These are phyloP conservation scores for Aspergillus sparsus DNA, from an alignment of 495 filamentous ascomycete genomes.

Conservation along the genomic window DNA sequence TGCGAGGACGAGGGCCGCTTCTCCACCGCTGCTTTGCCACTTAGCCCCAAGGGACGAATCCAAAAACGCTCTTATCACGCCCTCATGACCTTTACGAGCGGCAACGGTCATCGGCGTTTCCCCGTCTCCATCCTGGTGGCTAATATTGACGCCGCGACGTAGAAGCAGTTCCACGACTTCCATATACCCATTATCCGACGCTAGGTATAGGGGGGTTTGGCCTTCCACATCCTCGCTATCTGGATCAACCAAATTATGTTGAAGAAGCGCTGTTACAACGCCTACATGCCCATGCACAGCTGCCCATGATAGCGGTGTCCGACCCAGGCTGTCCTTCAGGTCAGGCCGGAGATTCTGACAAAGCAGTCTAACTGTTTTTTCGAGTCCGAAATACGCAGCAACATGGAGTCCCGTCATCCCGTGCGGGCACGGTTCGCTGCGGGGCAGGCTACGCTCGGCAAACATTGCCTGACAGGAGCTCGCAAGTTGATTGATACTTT, in stretches of 20 bases:
- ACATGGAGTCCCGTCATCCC: slow-evolving; percentile 19
- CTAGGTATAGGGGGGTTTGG: slow-evolving; percentile 5
- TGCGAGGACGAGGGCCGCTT: slow-evolving; percentile 1
- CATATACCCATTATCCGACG: slow-evolving; percentile 1
- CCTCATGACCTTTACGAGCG: not conserved
- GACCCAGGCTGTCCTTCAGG: slow-evolving; percentile 12
- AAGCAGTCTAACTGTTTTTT: slow-evolving; percentile 3
- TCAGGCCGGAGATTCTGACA: slow-evolving; percentile 7
- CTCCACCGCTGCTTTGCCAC: slow-evolving; percentile 1
- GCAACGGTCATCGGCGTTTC: slow-evolving; percentile 6
- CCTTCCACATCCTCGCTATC: not conserved
- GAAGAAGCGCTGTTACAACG: slow-evolving; percentile 20
- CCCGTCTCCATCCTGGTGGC: slow-evolving; percentile 20
- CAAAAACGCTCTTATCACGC: not conserved
- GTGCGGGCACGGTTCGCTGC: slow-evolving; percentile 3
- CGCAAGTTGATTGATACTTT: slow-evolving; percentile 13
- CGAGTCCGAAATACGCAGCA: slow-evolving; percentile 23
- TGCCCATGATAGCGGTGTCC: slow-evolving; percentile 29
- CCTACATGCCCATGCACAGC: slow-evolving; percentile 21
- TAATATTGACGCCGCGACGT: slow-evolving; percentile 11
- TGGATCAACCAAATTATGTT: slow-evolving; percentile 17
- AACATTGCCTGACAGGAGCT: slow-evolving; percentile 14
- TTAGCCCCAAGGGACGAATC: not conserved
- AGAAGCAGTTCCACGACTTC: slow-evolving; percentile 4
- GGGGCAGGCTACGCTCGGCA: slow-evolving; percentile 1